Evolutionary conservation across 805 yeast species (phyloP).

Genomic region (Metschnikowia baotianmanensis): DNA sequence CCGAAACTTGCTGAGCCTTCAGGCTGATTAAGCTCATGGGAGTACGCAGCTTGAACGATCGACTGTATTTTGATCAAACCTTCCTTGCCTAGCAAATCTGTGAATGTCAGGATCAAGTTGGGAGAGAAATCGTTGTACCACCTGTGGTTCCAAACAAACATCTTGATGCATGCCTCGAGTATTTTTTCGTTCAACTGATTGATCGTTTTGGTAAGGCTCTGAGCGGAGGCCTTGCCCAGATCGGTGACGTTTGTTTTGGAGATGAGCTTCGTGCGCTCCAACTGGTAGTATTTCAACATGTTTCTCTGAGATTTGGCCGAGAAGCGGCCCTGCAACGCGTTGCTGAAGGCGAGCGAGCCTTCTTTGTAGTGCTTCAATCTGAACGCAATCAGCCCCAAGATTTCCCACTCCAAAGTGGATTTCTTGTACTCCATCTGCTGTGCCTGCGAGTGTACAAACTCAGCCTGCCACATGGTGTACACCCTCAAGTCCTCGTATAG

Average conservation of each 20-base stretch:
- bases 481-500: slow-evolving; percentile 72
- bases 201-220: slow-evolving; percentile 39
- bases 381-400: slow-evolving; percentile 80
- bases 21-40: slow-evolving; percentile 28
- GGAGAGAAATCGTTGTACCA: slow-evolving; percentile 95
- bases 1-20: slow-evolving; percentile 37
- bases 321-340: slow-evolving; percentile 71
- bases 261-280: slow-evolving; percentile 43
- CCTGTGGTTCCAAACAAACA: slow-evolving; percentile 96
- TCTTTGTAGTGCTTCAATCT: slow-evolving; percentile 84
- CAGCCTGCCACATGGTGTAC: slow-evolving; percentile 93
- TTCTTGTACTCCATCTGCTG: slow-evolving; percentile 79
- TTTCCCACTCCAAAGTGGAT: slow-evolving; percentile 87
- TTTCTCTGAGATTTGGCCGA: slow-evolving; percentile 77
- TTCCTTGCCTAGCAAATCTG: slow-evolving; percentile 65
- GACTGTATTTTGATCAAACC: slow-evolving; percentile 77
- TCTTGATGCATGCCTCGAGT: slow-evolving; percentile 66
- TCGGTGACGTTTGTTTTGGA: slow-evolving; percentile 20
- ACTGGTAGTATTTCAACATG: slow-evolving; percentile 61
- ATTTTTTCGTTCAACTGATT: slow-evolving; percentile 52
- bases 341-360: slow-evolving; percentile 79
- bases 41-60: slow-evolving; percentile 65
- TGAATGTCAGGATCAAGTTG: slow-evolving; percentile 52
- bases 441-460: slow-evolving; percentile 81
- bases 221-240: slow-evolving; percentile 18